These are phyloP conservation scores for Chrysopogon serrulatus DNA, from an alignment of 176 grass and related monocot species.

Conservation along the genomic window DNA sequence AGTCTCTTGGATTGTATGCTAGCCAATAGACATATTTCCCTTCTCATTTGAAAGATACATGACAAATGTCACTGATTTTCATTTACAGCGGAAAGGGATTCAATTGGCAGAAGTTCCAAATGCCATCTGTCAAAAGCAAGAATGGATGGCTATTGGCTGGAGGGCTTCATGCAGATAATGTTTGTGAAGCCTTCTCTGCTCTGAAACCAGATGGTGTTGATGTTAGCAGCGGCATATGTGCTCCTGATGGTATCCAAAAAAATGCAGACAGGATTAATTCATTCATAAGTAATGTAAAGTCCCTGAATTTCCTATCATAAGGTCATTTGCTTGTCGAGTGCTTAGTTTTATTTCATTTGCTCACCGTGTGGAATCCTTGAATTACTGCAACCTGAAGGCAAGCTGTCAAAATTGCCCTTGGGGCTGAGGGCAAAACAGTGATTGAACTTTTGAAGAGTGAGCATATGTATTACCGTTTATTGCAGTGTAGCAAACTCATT, in stretches of 20 bases:
- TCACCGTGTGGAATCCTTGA: not conserved
- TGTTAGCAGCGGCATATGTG: constrained; percentile 91
- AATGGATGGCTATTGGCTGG: constrained; percentile 87
- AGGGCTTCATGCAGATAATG: constrained; percentile 82
- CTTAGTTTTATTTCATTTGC: not conserved
- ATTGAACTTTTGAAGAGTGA: not conserved
- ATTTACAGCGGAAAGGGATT: constrained; percentile 87
- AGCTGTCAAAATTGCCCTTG: not conserved
- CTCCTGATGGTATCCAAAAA: constrained; percentile 62
- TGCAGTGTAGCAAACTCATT: not conserved
- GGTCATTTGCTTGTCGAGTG: not conserved
- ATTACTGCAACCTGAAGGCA: not conserved
- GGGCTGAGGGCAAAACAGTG: not conserved
- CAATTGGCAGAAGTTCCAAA: constrained; percentile 68
- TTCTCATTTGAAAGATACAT: not conserved
- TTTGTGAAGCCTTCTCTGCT: constrained; percentile 47
- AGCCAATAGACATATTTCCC: not conserved
- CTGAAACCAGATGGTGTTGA: constrained; percentile 78
- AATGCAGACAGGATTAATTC: constrained; percentile 55
- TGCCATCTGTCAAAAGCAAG: constrained; percentile 62
- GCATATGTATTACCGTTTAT: not conserved
- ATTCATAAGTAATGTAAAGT: constrained; percentile 59
- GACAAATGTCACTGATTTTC: not conserved
- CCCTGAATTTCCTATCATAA: constrained; percentile 17
- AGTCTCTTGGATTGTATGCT: not conserved